Conservation (phyloP, 1,139 yeast genomes). For the Nakaseomyces bracarensis region DNA sequence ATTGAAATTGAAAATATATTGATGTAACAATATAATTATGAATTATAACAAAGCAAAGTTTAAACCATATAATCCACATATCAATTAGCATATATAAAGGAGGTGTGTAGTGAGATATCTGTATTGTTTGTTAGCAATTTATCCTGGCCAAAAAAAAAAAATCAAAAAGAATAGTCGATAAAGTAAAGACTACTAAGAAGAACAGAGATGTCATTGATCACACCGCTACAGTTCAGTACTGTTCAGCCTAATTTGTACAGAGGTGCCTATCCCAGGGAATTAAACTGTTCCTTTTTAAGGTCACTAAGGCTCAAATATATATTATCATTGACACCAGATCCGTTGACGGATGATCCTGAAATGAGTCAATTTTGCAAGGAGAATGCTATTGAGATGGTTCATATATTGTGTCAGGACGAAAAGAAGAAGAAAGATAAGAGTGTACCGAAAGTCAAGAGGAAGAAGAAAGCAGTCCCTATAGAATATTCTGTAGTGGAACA, state of each 20-base stretch:
- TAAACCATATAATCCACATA: too few relatives aligned
- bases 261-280: conserved; percentile 79
- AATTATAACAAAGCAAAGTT: too few relatives aligned
- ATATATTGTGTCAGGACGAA: conserved; percentile 51
- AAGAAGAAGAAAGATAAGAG: conserved; percentile 31
- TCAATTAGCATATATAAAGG: too few relatives aligned
- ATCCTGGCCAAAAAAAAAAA: neutral
- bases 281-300: conserved; percentile 64
- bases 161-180: too few relatives aligned
- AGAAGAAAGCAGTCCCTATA: conserved; percentile 72
- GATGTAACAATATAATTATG: too few relatives aligned
- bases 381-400: conserved; percentile 48
- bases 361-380: conserved; percentile 33
- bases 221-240: conserved; percentile 72
- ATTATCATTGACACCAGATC: conserved; percentile 71
- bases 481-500: conserved; percentile 53
- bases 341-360: conserved; percentile 35
- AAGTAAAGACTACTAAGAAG: neutral
- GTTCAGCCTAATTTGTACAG: conserved; percentile 66
- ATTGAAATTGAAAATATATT: too few relatives aligned
- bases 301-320: conserved; percentile 63
- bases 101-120: too few relatives aligned
- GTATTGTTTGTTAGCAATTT: too few relatives aligned
- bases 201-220: conserved; percentile 40
- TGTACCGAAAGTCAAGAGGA: conserved; percentile 52